Evolutionary conservation across 1,284 basidiomycete species (phyloP).

Genomic region (Cutaneotrichosporon sp.): DNA sequence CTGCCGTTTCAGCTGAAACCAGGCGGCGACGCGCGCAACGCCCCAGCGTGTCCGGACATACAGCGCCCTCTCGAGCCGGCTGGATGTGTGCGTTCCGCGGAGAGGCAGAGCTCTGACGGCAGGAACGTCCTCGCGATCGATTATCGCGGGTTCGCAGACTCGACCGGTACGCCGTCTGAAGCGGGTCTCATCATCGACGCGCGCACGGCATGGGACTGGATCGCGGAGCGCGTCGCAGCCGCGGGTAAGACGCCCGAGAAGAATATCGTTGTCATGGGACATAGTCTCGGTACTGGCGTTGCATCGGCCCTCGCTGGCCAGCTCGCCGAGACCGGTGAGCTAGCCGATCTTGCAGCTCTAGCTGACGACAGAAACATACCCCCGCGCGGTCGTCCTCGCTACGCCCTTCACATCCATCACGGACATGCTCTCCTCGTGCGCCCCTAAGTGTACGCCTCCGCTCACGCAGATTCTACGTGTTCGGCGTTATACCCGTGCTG

Average conservation of each 20-base stretch:
- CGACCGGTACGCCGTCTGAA: slow-evolving; percentile 69
- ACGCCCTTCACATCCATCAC: slow-evolving; percentile 43
- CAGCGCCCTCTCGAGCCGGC: not conserved
- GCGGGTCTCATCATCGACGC: slow-evolving; percentile 70
- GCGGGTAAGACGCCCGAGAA: slow-evolving; percentile 8
- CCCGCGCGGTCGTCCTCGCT: slow-evolving; percentile 37
- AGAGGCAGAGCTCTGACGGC: slow-evolving; percentile 15
- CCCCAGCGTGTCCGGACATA: slow-evolving; percentile 10
- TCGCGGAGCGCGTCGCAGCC: slow-evolving; percentile 44
- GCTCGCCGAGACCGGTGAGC: slow-evolving; percentile 36
- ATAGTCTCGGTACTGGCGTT: slow-evolving; percentile 82
- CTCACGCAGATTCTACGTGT: slow-evolving; percentile 33
- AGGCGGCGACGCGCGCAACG: slow-evolving; percentile 15
- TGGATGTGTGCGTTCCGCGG: slow-evolving; percentile 25
- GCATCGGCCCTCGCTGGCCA: slow-evolving; percentile 51
- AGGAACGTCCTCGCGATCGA: slow-evolving; percentile 77
- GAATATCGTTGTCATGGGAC: slow-evolving; percentile 55
- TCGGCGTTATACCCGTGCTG: slow-evolving; percentile 34
- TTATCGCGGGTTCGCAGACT: slow-evolving; percentile 90
- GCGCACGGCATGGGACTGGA: slow-evolving; percentile 72
- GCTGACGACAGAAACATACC: slow-evolving; percentile 24
- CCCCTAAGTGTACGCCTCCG: not conserved
- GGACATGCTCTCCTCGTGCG: slow-evolving; percentile 35
- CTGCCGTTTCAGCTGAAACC: not conserved
- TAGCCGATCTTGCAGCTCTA: not conserved